phyloP scores from a whole-genome alignment of 2,329 filamentous ascomycete genomes.

The Emericellopsis atlantica region DNA sequence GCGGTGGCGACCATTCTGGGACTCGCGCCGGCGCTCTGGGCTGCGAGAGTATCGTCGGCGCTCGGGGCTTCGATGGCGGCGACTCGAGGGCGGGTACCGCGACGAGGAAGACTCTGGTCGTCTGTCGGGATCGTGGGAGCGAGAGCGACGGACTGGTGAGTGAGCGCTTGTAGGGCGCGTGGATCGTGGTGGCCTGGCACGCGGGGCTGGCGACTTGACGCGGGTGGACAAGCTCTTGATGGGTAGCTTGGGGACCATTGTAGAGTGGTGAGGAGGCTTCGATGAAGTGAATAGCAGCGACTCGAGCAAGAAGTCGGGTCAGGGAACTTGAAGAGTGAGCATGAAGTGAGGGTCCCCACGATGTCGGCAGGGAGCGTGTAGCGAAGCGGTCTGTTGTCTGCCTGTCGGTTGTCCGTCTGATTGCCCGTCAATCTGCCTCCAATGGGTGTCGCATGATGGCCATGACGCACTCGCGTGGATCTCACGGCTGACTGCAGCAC shows the following conservation, averaged over 20 bases:
- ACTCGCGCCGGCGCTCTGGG: background rate
- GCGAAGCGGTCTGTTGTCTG: too few species aligned
- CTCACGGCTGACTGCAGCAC: too few species aligned
- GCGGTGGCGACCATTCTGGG: background rate
- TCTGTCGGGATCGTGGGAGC: constrained; percentile 1
- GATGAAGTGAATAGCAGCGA: background rate
- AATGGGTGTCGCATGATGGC: too few species aligned
- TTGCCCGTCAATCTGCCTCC: too few species aligned
- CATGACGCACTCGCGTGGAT: too few species aligned
- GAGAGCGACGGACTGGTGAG: background rate
- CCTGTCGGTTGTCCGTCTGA: too few species aligned
- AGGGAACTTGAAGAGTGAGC: too few species aligned
- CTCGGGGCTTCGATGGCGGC: background rate
- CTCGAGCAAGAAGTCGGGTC: too few species aligned
- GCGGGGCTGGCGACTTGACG: constrained; percentile 1
- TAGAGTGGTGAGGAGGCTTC: background rate
- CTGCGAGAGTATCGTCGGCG: background rate
- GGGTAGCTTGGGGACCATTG: background rate
- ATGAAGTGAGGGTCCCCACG: too few species aligned
- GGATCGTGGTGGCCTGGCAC: background rate
- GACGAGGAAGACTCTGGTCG: background rate
- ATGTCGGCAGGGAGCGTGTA: too few species aligned
- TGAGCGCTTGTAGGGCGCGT: too few species aligned
- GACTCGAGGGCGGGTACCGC: background rate
- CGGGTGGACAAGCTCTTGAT: background rate